Evolutionary conservation across 2,329 filamentous ascomycete genomes (phyloP), one percentile per base, ranked within the genome.

Genomic region (Exophiala xenobiotica): DNA sequence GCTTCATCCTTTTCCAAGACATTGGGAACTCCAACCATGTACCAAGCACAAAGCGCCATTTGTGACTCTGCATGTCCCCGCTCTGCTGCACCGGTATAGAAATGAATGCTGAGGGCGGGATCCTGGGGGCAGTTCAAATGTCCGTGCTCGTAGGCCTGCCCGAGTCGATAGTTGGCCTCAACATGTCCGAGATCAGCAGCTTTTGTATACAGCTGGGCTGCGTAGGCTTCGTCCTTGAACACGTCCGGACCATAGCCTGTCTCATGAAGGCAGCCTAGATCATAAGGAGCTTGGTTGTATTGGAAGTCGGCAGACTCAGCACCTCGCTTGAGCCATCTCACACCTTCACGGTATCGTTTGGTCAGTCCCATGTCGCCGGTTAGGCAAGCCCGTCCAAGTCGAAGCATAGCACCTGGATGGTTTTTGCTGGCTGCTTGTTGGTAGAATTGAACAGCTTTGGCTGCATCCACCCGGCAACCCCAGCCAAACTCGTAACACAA

Each of bases 11-110:
- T 96, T 54, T 96, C 91, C 18, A 99, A 74, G 11, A 97, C 83
- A 0, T 91, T 90, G 61, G 91, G 87, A 1, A 93, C 93, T 8
- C 93, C 93, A 33, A 97, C 87, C 79, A 97, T 87, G 69, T 97
- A 99, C 93, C 93, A 99, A 8, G 93, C 93, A 70, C 93, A 99
- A 6, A 99, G 77, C 3, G 92, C 92, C 91, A 99, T 96, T 90
- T 97, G 97, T 41, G 90, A 92, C 41, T 84, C 80, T 0, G 90
- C 78, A 64, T 96, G 87, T 1, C 89, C 90, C 39, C 80, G 78
- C 64, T 95, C 88, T 2, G 93, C 93, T 9, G 93, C 92, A 20
- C 85, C 86, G 1, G 92, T 99, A 73, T 99, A 99, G 67, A 96
- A 99, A 69, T 99, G 93, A 7, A 99, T 90, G 59, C 90, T 96